Conservation (phyloP, 2,329 filamentous ascomycete genomes). For the Trichophyton verrucosum region DNA sequence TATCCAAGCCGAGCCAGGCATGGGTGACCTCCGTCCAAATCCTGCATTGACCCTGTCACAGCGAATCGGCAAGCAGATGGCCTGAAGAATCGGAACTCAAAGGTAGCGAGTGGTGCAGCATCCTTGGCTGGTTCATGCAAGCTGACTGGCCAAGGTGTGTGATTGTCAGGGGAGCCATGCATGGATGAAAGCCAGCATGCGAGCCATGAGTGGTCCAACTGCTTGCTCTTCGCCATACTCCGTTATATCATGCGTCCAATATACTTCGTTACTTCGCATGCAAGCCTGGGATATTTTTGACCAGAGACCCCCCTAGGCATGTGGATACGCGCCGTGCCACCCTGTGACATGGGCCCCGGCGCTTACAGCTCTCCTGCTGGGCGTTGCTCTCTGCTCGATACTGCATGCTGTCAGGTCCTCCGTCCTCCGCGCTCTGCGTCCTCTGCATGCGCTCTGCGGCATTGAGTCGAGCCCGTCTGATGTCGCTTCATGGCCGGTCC, state of each 20-base stretch:
- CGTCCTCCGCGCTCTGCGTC: neutral
- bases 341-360: neutral
- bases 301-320: neutral
- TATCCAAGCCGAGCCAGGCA: neutral
- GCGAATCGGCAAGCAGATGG: neutral
- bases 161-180: neutral
- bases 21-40: neutral
- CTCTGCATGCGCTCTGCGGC: neutral
- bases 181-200: neutral
- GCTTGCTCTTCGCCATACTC: neutral
- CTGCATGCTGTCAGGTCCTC: neutral
- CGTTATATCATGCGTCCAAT: neutral
- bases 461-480: neutral
- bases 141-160: neutral
- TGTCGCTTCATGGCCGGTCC: neutral
- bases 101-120: neutral
- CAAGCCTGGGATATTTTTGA: neutral
- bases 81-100: neutral
- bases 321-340: neutral
- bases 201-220: neutral
- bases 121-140: neutral
- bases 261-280: neutral
- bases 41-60: neutral
- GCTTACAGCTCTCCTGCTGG: neutral
- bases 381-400: neutral